Evolutionary conservation across 2,329 filamentous ascomycete genomes (phyloP).

Genomic region (Pestalotiopsis sp.): DNA sequence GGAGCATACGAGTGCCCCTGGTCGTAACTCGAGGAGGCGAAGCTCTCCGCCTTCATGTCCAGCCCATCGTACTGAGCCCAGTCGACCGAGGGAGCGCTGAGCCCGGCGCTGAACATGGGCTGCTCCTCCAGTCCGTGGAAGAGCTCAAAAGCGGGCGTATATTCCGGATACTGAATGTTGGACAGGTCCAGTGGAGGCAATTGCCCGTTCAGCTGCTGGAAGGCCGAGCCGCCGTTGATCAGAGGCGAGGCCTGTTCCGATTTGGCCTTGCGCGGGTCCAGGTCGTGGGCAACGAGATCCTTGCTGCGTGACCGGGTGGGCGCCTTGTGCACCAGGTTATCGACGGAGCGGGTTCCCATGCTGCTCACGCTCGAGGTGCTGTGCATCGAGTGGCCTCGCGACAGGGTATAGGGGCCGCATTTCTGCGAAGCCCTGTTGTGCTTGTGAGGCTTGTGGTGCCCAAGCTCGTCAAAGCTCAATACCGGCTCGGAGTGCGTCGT

Average conservation of each 20-base stretch:
- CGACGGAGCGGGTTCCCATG: conserved; percentile 48
- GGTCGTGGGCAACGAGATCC: conserved; percentile 34
- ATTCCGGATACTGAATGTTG: conserved; percentile 52
- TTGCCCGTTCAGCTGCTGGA: conserved; percentile 54
- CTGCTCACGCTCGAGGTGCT: conserved; percentile 44
- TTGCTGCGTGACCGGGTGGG: conserved; percentile 35
- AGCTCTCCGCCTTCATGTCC: conserved; percentile 39
- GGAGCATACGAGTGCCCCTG: conserved; percentile 42
- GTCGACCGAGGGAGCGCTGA: conserved; percentile 58
- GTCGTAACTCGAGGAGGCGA: conserved; percentile 33
- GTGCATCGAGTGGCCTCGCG: conserved; percentile 59
- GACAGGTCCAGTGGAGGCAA: conserved; percentile 62
- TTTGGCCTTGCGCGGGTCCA: conserved; percentile 55
- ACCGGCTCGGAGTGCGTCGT: conserved; percentile 63
- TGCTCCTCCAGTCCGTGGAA: conserved; percentile 55
- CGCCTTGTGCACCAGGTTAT: conserved; percentile 42
- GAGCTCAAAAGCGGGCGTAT: conserved; percentile 53
- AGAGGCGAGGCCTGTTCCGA: conserved; percentile 65
- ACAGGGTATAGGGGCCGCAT: conserved; percentile 62
- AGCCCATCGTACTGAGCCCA: conserved; percentile 55
- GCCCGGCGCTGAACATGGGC: conserved; percentile 63
- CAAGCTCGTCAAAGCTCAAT: conserved; percentile 63
- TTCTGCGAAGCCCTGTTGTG: conserved; percentile 63
- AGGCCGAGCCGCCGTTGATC: conserved; percentile 47
- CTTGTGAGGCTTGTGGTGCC: conserved; percentile 65